Evolutionary conservation across 768 basidiomycete species (phyloP).

Genomic region (Xerocomus spinulosus): DNA sequence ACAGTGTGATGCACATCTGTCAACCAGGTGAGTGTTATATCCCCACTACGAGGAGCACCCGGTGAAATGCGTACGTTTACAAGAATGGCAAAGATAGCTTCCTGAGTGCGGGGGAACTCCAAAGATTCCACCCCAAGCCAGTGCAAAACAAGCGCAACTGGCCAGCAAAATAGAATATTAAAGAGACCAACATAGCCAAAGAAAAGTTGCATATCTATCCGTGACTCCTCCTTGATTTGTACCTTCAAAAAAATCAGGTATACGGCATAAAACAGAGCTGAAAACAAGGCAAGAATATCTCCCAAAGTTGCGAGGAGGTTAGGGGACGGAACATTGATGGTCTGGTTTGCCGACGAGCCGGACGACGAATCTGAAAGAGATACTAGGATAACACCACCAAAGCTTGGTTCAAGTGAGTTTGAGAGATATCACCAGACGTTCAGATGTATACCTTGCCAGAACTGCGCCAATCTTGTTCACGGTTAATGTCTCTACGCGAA

Average conservation of each 20-base stretch:
- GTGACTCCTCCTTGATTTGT: constrained; percentile 71
- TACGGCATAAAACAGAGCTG: constrained; percentile 81
- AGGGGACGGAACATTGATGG: constrained; percentile 11
- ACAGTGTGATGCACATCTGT: constrained; percentile 80
- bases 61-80: constrained; percentile 46
- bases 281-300: constrained; percentile 80
- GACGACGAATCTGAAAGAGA: constrained; percentile 73
- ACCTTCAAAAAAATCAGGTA: constrained; percentile 91
- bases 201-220: constrained; percentile 91
- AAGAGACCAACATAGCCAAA: constrained; percentile 92
- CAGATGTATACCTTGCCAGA: constrained; percentile 56
- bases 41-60: neutral
- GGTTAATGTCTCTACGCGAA: constrained; percentile 75
- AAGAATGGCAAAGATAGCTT: constrained; percentile 45
- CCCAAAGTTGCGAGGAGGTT: constrained; percentile 46
- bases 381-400: constrained; percentile 82
- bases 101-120: constrained; percentile 55
- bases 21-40: neutral
- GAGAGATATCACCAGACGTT: neutral
- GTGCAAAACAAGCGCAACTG: constrained; percentile 75
- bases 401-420: constrained; percentile 40
- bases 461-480: constrained; percentile 74
- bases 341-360: constrained; percentile 5
- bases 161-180: constrained; percentile 74
- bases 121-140: constrained; percentile 67